Evolutionary conservation across 2,329 filamentous ascomycete genomes (phyloP).

Genomic region (Clonostachys chloroleuca): DNA sequence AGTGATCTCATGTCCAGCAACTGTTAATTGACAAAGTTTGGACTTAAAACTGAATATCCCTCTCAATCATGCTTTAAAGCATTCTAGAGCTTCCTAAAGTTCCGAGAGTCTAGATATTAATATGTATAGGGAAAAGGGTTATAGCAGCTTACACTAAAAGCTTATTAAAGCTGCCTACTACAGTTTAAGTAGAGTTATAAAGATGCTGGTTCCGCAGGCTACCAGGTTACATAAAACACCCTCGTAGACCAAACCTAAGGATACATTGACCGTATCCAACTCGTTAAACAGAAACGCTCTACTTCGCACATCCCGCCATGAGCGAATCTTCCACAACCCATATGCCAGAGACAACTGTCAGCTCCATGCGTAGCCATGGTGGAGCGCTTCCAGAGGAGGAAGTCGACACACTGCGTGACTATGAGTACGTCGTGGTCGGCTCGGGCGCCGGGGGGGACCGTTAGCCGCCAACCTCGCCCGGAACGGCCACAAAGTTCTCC

Average conservation of each 20-base stretch:
- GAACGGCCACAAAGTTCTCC: constrained; percentile 50
- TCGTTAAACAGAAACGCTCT: neutral
- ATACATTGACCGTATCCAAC: neutral
- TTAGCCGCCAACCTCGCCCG: constrained; percentile 50
- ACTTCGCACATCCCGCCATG: neutral
- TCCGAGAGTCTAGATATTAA: neutral
- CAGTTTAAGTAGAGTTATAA: neutral
- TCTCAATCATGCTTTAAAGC: neutral
- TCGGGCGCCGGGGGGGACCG: constrained; percentile 52
- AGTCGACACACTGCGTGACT: constrained; percentile 13
- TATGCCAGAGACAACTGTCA: neutral
- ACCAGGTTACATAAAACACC: neutral
- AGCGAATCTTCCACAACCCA: neutral
- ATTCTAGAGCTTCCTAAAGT: neutral
- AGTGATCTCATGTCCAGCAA: too few species aligned
- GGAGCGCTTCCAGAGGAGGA: neutral
- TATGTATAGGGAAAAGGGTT: neutral
- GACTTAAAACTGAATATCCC: too few species aligned
- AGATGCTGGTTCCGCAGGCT: neutral
- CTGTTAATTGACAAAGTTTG: neutral
- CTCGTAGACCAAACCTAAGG: neutral
- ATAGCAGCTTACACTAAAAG: neutral
- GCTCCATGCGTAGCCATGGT: neutral
- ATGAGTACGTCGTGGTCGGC: constrained; percentile 58
- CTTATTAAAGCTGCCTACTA: neutral